phyloP scores from a whole-genome alignment of 2,329 filamentous ascomycete genomes.

The Penicillium crustosum region DNA sequence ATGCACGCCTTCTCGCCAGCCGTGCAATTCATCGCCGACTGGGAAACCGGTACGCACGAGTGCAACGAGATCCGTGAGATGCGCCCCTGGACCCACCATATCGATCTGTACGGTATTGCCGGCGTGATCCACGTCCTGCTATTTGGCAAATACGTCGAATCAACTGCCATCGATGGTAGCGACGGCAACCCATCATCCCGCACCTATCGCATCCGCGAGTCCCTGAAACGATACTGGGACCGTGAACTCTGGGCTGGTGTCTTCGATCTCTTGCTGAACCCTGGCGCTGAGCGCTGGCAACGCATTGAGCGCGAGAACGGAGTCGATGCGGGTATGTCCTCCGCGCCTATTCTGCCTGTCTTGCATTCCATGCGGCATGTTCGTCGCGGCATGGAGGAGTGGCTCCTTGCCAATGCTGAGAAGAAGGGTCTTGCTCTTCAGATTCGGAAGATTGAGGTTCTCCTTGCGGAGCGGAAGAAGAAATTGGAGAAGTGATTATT shows the following conservation, averaged over 20 bases:
- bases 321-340: not conserved
- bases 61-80: slow-evolving; percentile 95
- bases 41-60: slow-evolving; percentile 83
- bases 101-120: slow-evolving; percentile 92
- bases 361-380: slow-evolving; percentile 66
- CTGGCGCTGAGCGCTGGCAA: slow-evolving; percentile 58
- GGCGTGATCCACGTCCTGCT: slow-evolving; percentile 84
- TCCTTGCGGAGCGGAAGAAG: slow-evolving; percentile 59
- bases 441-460: slow-evolving; percentile 64
- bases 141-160: slow-evolving; percentile 94
- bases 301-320: slow-evolving; percentile 54
- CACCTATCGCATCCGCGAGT: slow-evolving; percentile 77
- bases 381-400: slow-evolving; percentile 78
- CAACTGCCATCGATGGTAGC: slow-evolving; percentile 44
- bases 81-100: slow-evolving; percentile 94
- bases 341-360: slow-evolving; percentile 64
- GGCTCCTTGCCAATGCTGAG: slow-evolving; percentile 79
- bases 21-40: slow-evolving; percentile 91
- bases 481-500: slow-evolving; percentile 32
- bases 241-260: slow-evolving; percentile 81
- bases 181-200: slow-evolving; percentile 32
- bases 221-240: slow-evolving; percentile 94
- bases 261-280: slow-evolving; percentile 86
- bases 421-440: slow-evolving; percentile 64
- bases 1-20: slow-evolving; percentile 77